Percentiles rank a stretch among this genome's conserved stretches.
phyloP scores from a whole-genome alignment of 805 yeast genomes.

The Nakazawaea anatomiae region DNA sequence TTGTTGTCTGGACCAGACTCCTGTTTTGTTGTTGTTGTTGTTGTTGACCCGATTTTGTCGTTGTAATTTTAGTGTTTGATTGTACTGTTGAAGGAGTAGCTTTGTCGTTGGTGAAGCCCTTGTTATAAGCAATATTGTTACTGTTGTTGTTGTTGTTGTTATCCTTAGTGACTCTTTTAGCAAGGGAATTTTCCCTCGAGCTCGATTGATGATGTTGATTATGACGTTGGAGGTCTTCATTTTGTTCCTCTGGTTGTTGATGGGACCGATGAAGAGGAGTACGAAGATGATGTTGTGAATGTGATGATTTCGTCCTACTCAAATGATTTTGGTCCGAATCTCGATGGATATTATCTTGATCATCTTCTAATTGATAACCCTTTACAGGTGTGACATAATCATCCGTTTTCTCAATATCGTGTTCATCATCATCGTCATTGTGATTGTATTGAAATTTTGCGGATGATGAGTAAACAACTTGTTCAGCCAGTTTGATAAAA shows the following conservation, averaged over 20 bases:
- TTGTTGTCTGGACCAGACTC: no score
- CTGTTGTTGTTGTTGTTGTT: background rate
- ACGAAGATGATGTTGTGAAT: background rate
- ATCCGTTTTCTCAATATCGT: background rate
- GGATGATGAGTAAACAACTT: conserved; percentile 2
- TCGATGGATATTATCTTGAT: background rate
- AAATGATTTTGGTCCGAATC: no score
- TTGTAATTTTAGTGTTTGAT: background rate
- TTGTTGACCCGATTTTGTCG: background rate
- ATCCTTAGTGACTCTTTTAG: background rate
- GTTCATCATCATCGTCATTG: background rate
- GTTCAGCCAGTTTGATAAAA: conserved; percentile 34
- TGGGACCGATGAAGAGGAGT: background rate
- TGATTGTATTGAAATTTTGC: no score
- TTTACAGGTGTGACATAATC: background rate
- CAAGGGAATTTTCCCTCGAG: background rate
- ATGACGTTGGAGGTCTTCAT: no score
- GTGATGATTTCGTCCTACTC: background rate
- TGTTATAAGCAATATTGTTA: background rate
- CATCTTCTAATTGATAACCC: background rate
- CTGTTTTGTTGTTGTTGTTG: background rate
- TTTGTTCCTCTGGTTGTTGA: background rate
- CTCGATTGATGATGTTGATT: background rate
- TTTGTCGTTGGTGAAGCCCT: no score
- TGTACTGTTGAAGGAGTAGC: background rate